These are phyloP conservation scores for Collybiopsis confluens DNA, from an alignment of 768 basidiomycete genomes.

Conservation along the genomic window DNA sequence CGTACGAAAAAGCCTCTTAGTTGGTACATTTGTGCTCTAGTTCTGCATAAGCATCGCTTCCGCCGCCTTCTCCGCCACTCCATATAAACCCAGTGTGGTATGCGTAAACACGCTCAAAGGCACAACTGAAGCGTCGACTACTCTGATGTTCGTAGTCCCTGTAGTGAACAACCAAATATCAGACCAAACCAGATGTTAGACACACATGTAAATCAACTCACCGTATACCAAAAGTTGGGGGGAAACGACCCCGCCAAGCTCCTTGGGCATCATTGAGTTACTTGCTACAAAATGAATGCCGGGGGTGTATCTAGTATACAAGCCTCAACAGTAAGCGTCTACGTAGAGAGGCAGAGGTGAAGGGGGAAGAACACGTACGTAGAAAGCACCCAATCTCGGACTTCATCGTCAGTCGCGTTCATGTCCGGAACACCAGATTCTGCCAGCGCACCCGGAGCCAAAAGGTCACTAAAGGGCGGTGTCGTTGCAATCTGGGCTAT, in stretches of 20 bases:
- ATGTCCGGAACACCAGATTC: conserved; percentile 7
- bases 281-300: conserved; percentile 12
- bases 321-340: neutral
- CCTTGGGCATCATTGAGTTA: conserved; percentile 15
- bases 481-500: conserved; percentile 10
- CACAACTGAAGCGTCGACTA: conserved; percentile 24
- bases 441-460: conserved; percentile 3
- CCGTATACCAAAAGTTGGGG: conserved; percentile 11
- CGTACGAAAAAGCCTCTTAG: no score
- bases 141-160: conserved; percentile 19
- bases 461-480: conserved; percentile 12
- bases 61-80: conserved; percentile 23
- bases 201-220: neutral
- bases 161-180: neutral
- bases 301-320: conserved; percentile 10
- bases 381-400: conserved; percentile 10
- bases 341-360: neutral
- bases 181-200: neutral
- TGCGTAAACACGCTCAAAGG: conserved; percentile 22
- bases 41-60: no score
- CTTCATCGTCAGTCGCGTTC: conserved; percentile 12
- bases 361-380: neutral
- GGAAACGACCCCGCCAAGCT: conserved; percentile 14
- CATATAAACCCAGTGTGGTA: conserved; percentile 23
- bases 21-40: no score